Conservation (phyloP, 2,329 filamentous ascomycete genomes). For the Penicillium sp. region DNA sequence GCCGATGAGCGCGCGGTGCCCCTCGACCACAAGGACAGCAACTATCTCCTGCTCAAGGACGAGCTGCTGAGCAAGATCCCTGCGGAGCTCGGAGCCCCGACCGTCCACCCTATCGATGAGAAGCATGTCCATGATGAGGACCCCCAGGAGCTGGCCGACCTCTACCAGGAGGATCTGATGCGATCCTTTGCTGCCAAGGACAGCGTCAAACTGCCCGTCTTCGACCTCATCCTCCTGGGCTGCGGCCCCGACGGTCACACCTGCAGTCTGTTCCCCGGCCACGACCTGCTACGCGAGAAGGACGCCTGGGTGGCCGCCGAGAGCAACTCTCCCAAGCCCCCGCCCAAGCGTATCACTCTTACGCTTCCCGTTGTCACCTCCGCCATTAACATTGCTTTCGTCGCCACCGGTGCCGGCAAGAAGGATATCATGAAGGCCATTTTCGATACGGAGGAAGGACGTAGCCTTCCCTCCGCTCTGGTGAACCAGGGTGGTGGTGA, state of each 20-base stretch:
- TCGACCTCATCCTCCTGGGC: constrained; percentile 89
- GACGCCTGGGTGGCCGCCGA: constrained; percentile 92
- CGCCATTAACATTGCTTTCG: constrained; percentile 81
- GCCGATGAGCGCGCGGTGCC: constrained; percentile 95
- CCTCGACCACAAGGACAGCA: constrained; percentile 88
- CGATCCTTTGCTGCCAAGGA: constrained; percentile 84
- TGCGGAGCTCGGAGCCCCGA: constrained; percentile 61
- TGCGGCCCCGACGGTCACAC: constrained; percentile 97
- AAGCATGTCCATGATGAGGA: constrained; percentile 69
- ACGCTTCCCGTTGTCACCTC: constrained; percentile 88
- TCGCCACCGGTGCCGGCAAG: constrained; percentile 86
- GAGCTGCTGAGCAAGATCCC: constrained; percentile 90
- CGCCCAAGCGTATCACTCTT: constrained; percentile 84
- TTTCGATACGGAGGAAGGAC: constrained; percentile 73
- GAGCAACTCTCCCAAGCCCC: constrained; percentile 91
- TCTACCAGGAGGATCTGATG: constrained; percentile 88
- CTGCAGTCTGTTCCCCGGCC: constrained; percentile 91
- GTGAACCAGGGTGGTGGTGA: constrained; percentile 83
- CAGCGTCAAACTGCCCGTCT: constrained; percentile 90
- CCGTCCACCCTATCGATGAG: constrained; percentile 75
- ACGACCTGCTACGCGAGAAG: constrained; percentile 79
- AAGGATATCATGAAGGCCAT: constrained; percentile 90
- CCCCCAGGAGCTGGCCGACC: constrained; percentile 85
- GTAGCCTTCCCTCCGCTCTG: constrained; percentile 76
- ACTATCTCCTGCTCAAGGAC: constrained; percentile 82